These are phyloP conservation scores for Mycena belliarum DNA, from an alignment of 768 basidiomycete genomes.

Conservation along the genomic window DNA sequence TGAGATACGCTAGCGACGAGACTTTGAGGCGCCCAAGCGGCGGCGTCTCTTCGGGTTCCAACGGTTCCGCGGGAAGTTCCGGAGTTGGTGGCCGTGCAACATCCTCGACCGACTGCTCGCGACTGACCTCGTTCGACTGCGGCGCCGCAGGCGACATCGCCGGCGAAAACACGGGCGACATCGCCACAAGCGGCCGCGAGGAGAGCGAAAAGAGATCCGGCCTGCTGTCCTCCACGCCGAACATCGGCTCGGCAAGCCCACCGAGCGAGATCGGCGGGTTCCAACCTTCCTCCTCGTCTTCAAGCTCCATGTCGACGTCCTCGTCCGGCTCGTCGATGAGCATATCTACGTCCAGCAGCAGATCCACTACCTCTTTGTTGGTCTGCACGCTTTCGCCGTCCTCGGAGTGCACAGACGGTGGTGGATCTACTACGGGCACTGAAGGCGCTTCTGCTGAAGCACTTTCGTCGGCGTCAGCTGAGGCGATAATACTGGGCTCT, in stretches of 20 bases:
- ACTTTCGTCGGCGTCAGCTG: not conserved
- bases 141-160: conserved; percentile 10
- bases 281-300: conserved; percentile 17
- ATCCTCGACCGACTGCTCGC: conserved; percentile 12
- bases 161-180: conserved; percentile 17
- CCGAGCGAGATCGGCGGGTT: conserved; percentile 12
- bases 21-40: conserved; percentile 20
- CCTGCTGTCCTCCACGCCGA: conserved; percentile 6
- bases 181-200: conserved; percentile 1
- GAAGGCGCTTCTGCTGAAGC: not conserved
- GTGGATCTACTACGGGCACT: not conserved
- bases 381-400: conserved; percentile 16
- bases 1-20: conserved; percentile 19
- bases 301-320: conserved; percentile 22
- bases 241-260: conserved; percentile 11
- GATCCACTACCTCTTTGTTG: conserved; percentile 18
- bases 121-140: conserved; percentile 8
- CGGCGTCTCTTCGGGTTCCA: conserved; percentile 8
- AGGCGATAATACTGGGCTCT: not conserved
- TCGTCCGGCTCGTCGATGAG: conserved; percentile 13
- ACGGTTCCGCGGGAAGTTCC: not conserved
- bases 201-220: conserved; percentile 13
- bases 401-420: not conserved
- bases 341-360: conserved; percentile 19
- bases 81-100: not conserved